A percentile compares a stretch with the other conserved stretches of the same genome.
phyloP scores from a whole-genome alignment of 345 rosid genomes.

The Corchorus capsularis region DNA sequence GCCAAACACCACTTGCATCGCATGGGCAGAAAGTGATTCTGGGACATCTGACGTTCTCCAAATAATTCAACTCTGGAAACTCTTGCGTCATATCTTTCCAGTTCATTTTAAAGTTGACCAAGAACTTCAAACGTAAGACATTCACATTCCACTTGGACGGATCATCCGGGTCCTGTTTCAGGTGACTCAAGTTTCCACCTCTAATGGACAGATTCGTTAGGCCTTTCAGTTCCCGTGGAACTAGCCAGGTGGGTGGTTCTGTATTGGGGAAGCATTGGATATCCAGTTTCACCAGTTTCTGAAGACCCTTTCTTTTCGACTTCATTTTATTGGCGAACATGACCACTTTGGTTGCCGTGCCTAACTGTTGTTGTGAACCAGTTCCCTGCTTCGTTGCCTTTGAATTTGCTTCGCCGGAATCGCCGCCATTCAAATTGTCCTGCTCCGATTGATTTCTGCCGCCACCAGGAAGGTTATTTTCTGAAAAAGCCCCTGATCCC shows the following conservation, averaged over 20 bases:
- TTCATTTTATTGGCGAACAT: not conserved
- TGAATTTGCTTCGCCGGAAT: too few species aligned
- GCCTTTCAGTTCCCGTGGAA: not conserved
- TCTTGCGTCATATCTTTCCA: constrained; percentile 23
- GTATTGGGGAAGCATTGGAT: constrained; percentile 11
- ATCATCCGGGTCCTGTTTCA: not conserved
- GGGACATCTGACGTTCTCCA: constrained; percentile 42
- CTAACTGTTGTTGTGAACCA: too few species aligned
- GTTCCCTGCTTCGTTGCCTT: not conserved
- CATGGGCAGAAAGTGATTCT: constrained; percentile 39
- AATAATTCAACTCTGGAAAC: constrained; percentile 33
- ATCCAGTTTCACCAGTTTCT: constrained; percentile 13
- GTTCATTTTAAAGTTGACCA: constrained; percentile 30
- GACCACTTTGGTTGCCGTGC: too few species aligned
- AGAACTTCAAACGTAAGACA: constrained; percentile 35
- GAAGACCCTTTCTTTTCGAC: not conserved
- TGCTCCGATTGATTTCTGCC: too few species aligned
- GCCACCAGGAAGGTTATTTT: not conserved
- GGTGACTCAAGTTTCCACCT: constrained; percentile 32
- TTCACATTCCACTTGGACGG: constrained; percentile 28
- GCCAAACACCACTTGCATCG: constrained; percentile 39
- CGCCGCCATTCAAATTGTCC: too few species aligned
- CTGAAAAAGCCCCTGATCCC: constrained; percentile 22
- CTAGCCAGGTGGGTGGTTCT: not conserved
- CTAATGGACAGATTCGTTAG: constrained; percentile 27